These are phyloP conservation scores for Sclerotinia spermophila DNA, from an alignment of 2,329 filamentous ascomycete species.

Conservation along the genomic window DNA sequence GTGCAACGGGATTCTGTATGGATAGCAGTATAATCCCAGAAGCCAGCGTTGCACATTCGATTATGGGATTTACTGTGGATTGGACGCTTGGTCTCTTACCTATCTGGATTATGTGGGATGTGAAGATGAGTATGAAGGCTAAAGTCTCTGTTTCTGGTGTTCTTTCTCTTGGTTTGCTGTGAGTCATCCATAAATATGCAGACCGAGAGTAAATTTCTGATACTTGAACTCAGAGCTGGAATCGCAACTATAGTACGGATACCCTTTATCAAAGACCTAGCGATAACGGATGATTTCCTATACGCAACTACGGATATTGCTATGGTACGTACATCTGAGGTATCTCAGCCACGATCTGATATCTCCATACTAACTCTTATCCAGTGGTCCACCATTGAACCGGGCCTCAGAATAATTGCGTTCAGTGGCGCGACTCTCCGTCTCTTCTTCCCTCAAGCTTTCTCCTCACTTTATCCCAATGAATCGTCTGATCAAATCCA, in stretches of 20 bases:
- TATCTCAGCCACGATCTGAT: neutral
- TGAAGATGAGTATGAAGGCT: conserved; percentile 51
- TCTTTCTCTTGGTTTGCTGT: conserved; percentile 54
- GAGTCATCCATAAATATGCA: conserved; percentile 7
- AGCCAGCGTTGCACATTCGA: conserved; percentile 52
- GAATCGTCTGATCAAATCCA: neutral
- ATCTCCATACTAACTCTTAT: conserved; percentile 36
- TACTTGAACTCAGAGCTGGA: conserved; percentile 24
- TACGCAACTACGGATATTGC: conserved; percentile 23
- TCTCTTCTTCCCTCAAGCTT: conserved; percentile 23
- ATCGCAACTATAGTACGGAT: conserved; percentile 29
- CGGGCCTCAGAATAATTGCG: conserved; percentile 47
- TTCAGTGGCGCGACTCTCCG: conserved; percentile 46
- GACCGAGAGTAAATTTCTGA: conserved; percentile 3
- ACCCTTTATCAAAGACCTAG: conserved; percentile 27
- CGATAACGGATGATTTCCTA: conserved; percentile 28
- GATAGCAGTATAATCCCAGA: conserved; percentile 45
- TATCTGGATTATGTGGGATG: conserved; percentile 50
- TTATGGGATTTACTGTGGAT: conserved; percentile 44
- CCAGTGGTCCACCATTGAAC: conserved; percentile 48
- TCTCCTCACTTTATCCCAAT: neutral
- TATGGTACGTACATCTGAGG: conserved; percentile 16
- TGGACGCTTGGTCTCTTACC: conserved; percentile 52
- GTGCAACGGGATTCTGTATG: conserved; percentile 38
- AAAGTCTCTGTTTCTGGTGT: conserved; percentile 52